phyloP scores from a whole-genome alignment of 2,329 filamentous ascomycete species.

The Seiridium cupressi region DNA sequence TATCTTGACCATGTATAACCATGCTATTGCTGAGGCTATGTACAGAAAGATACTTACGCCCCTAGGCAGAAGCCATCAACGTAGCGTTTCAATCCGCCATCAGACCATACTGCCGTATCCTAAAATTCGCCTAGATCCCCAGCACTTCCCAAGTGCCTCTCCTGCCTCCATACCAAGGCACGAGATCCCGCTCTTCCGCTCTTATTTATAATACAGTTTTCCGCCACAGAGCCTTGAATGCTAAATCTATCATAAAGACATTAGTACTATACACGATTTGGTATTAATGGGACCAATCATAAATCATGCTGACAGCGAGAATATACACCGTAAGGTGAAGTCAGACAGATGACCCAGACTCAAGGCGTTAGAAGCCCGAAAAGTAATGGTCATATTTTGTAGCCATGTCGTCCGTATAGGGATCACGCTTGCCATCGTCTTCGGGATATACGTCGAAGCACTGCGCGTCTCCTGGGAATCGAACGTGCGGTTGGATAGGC shows the following conservation, averaged over 20 bases:
- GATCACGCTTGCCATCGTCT: constrained; percentile 62
- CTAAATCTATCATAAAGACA: neutral
- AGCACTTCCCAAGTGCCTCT: too few relatives aligned
- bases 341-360: too few relatives aligned
- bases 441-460: constrained; percentile 86
- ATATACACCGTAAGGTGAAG: too few relatives aligned
- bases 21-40: too few relatives aligned
- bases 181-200: neutral
- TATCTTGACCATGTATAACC: too few relatives aligned
- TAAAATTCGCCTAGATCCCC: too few relatives aligned
- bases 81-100: too few relatives aligned
- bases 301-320: too few relatives aligned
- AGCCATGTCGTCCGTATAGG: constrained; percentile 68
- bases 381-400: constrained; percentile 71
- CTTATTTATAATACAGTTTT: neutral
- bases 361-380: constrained; percentile 57
- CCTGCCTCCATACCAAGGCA: neutral
- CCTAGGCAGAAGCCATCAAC: too few relatives aligned
- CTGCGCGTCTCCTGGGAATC: constrained; percentile 70
- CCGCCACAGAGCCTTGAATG: neutral
- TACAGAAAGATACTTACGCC: too few relatives aligned
- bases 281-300: too few relatives aligned
- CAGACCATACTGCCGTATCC: too few relatives aligned
- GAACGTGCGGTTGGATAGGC: constrained; percentile 73
- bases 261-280: neutral